Evolutionary conservation across 2,329 filamentous ascomycete genomes (phyloP), one percentile per base, ranked within the genome.

Genomic region (Talaromyces atroroseus): DNA sequence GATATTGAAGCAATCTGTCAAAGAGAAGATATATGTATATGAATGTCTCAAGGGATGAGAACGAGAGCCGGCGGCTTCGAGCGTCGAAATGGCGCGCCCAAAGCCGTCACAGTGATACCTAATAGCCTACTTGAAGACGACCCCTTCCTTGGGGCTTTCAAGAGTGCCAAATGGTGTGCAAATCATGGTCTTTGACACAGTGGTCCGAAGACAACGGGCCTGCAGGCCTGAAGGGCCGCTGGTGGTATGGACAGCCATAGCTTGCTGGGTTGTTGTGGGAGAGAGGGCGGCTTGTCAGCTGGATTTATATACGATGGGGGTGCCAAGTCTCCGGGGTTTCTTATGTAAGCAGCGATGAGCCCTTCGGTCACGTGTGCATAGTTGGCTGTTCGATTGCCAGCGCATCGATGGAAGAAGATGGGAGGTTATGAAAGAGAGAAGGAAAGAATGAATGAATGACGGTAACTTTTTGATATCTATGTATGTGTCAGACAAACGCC

Each of bases 91-190:
- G 55, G 53, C 57, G 54, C 58, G n/a, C 61, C 61, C 61, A 60
- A 62, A 59, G 56, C 56, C 56, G 57, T 63, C 56, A 52, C 57
- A 58, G 59, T 58, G 38, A 53, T 58, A 56, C 59, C 50, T 42
- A 50, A 59, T 57, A 46, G 56, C 57, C 54, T 65, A 69, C 59
- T 61, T 65, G 61, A 56, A 46, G 38, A 59, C 62, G 52, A 66
- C 69, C 68, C 70, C 69, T 58, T 62, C 65, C 54, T 68, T 71
- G 65, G 68, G 68, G 68, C 60, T 64, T 54, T 59, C 57, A 42
- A 60, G 51, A 60, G 29, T 54, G 46, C 36, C 20, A 24, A 38
- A 36, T 45, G 54, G 18, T 20, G 34, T 42, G n/a, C n/a, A 40
- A 50, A 24, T 54, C 51, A 54, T 58, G 12, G 23, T 42, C 21